Percentiles rank a stretch among this genome's conserved stretches.
phyloP scores from a whole-genome alignment of 495 filamentous ascomycete species.

The Elaphomyces granulatus region DNA sequence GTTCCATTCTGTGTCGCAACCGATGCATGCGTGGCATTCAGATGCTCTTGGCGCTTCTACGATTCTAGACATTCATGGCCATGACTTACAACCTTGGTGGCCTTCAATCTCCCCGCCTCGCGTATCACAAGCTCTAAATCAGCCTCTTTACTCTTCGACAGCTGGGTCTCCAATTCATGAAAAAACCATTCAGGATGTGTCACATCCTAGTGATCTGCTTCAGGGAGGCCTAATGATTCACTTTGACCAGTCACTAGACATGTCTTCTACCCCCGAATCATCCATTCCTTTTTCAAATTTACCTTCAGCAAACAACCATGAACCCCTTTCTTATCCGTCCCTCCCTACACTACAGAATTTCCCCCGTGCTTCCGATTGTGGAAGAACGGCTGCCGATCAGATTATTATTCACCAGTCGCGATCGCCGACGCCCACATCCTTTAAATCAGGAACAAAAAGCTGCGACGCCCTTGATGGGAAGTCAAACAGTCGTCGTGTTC shows the following conservation, averaged over 20 bases:
- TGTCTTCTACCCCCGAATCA: slow-evolving; percentile 15
- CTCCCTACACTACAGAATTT: too few species aligned
- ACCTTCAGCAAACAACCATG: slow-evolving; percentile 9
- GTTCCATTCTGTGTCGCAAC: slow-evolving; percentile 31
- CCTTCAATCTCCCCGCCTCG: slow-evolving; percentile 23
- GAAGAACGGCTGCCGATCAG: too few species aligned
- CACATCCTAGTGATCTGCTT: slow-evolving; percentile 24
- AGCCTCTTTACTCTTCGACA: slow-evolving; percentile 22
- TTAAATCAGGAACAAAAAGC: slow-evolving; percentile 9
- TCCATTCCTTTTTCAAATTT: slow-evolving; percentile 20
- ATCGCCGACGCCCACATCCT: slow-evolving; percentile 25
- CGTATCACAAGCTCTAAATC: slow-evolving; percentile 23
- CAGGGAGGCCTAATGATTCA: slow-evolving; percentile 36
- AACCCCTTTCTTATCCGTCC: slow-evolving; percentile 17
- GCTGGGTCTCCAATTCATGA: slow-evolving; percentile 23
- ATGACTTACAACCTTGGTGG: slow-evolving; percentile 32
- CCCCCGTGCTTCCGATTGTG: too few species aligned
- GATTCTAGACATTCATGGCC: slow-evolving; percentile 25
- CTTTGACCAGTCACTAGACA: slow-evolving; percentile 26
- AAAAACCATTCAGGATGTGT: slow-evolving; percentile 17
- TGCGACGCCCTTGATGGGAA: slow-evolving; percentile 13
- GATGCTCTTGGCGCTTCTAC: slow-evolving; percentile 24
- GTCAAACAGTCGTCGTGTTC: slow-evolving; percentile 17
- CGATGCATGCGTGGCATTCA: slow-evolving; percentile 33
- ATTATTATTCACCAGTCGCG: slow-evolving; percentile 13